Conservation (phyloP, 768 basidiomycete genomes). For the Gloeostereum incarnatum region DNA sequence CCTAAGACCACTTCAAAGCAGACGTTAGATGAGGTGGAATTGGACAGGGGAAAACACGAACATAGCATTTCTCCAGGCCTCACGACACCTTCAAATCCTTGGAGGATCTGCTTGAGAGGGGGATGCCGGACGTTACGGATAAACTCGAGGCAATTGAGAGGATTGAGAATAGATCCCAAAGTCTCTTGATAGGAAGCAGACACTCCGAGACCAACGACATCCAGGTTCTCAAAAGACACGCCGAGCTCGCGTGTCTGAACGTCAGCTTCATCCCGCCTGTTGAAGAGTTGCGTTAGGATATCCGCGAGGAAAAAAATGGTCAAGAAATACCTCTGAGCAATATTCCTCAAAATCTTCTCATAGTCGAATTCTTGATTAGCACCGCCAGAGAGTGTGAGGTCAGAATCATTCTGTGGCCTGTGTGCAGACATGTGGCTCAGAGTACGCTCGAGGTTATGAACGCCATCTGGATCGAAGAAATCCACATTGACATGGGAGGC, state of each 20-base stretch:
- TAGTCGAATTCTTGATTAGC: conserved; percentile 23
- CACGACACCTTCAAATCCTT: conserved; percentile 54
- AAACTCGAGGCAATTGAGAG: conserved; percentile 27
- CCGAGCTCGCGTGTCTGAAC: conserved; percentile 49
- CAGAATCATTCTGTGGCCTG: conserved; percentile 5
- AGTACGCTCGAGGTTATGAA: conserved; percentile 26
- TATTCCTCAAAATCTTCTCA: conserved; percentile 20
- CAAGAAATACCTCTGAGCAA: conserved; percentile 22
- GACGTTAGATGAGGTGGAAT: background rate
- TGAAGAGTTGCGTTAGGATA: background rate
- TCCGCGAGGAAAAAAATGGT: background rate
- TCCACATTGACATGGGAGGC: conserved; percentile 30
- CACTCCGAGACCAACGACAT: conserved; percentile 50
- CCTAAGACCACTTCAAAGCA: conserved; percentile 63
- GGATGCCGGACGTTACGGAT: conserved; percentile 48
- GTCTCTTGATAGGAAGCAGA: conserved; percentile 47
- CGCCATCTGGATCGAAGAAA: conserved; percentile 47
- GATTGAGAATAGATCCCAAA: conserved; percentile 56
- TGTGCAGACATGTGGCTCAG: conserved; percentile 19
- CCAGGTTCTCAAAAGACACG: conserved; percentile 48
- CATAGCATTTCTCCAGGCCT: conserved; percentile 73
- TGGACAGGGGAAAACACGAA: conserved; percentile 22
- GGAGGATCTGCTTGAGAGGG: conserved; percentile 51
- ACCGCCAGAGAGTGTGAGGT: conserved; percentile 16
- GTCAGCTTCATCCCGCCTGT: conserved; percentile 37